Base-by-base conservation (phyloP, 78 protist genomes). In the Cyanophora paradoxa region DNA sequence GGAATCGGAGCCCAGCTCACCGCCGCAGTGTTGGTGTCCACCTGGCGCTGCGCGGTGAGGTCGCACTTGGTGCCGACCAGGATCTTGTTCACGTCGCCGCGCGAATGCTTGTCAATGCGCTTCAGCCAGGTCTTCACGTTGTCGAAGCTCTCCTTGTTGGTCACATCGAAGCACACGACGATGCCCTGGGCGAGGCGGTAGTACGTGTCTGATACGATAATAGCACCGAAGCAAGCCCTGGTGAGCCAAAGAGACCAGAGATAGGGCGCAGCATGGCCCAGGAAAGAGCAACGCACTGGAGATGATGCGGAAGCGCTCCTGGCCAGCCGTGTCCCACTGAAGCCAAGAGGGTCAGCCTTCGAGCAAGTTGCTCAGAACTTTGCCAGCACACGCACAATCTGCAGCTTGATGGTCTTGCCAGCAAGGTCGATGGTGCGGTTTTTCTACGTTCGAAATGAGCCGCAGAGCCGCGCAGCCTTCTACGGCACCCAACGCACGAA, bases 61-160 rank as follows among this genome's bases (percentile, higher is more conserved):
- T 61, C 66, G 66, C 50, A 61, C 39, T 61, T 61, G 66, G 8
- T 61, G 39, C 66, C 66, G 39, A 61, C 14, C 39, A 61, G 24
- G 13, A 61, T 8, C 39, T 61, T 61, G 66, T 13, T 61, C 39
- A 61, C 66, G 13, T 61, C 39, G 13, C 24, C 66, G 10, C 14
- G 36, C 13, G 66, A 16, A 13, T 61, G 13, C 39, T 13, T 8
- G 13, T 91, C 96, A 66, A 95, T 93, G 66, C 93, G 97, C 54
- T 65, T 72, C 69, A 95, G 87, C 90, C 90, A 83, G 61, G 66
- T 61, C 66, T 61, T 13, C 8, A 61, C 66, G 14, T 61, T 10
- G 39, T 61, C 39, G 66, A 61, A 61, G 10, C 28, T 16, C 36
- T 61, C 66, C 13, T 37, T 8, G 39, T 13, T 16, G 14, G 66